Evolutionary conservation across 2,329 filamentous ascomycete genomes (phyloP).

Genomic region (Paraphaeosphaeria sporulosa): DNA sequence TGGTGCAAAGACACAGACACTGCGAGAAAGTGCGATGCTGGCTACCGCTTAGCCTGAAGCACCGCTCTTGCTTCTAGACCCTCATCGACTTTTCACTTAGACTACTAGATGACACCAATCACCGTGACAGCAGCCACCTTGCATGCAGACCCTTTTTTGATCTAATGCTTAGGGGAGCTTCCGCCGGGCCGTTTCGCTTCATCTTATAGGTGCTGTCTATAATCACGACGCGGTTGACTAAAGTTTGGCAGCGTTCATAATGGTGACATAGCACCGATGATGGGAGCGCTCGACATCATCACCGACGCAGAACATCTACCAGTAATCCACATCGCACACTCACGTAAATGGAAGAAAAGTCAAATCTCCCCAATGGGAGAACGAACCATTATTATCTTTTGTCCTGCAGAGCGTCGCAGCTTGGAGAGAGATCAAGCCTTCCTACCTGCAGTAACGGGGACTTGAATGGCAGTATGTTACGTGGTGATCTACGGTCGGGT

Average conservation of each 20-base stretch:
- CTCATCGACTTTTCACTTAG: slow-evolving; percentile 15
- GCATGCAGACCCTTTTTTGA: no score
- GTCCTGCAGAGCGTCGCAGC: slow-evolving; percentile 37
- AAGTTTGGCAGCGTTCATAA: slow-evolving; percentile 58
- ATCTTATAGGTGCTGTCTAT: slow-evolving; percentile 59
- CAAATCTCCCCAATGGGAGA: slow-evolving; percentile 66
- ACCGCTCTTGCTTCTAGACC: background rate
- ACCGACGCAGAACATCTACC: slow-evolving; percentile 56
- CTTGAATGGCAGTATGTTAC: no score
- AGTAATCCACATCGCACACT: slow-evolving; percentile 51
- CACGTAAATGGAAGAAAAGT: slow-evolving; percentile 63
- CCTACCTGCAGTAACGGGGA: no score
- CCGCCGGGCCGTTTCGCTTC: slow-evolving; percentile 60
- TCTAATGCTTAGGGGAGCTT: slow-evolving; percentile 55
- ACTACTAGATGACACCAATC: background rate
- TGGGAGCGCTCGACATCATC: slow-evolving; percentile 61
- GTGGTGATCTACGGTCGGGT: no score
- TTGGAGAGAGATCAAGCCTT: background rate
- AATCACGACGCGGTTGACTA: slow-evolving; percentile 1
- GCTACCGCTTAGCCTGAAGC: background rate
- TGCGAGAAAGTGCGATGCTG: background rate
- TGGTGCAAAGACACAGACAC: no score
- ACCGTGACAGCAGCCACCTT: background rate
- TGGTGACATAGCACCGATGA: slow-evolving; percentile 64
- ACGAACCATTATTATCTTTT: slow-evolving; percentile 62